Conservation (phyloP, 2,329 filamentous ascomycete genomes). For the Calonectria montana region DNA sequence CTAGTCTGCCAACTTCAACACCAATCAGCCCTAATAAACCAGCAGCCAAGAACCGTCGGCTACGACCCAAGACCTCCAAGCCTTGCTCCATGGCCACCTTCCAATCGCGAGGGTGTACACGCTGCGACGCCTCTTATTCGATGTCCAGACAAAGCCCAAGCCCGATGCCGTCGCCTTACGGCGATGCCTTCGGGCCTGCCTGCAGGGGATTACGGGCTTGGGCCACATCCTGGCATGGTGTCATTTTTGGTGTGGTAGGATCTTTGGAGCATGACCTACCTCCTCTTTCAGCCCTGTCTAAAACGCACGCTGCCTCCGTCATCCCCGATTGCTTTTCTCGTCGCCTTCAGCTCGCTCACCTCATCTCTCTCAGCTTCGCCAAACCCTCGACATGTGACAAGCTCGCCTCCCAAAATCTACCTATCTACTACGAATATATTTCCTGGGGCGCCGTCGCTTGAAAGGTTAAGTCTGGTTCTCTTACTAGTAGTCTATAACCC, state of each 20-base stretch:
- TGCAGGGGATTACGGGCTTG: slow-evolving; percentile 7
- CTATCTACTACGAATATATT: neutral
- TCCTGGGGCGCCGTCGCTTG: neutral
- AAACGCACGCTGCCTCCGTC: neutral
- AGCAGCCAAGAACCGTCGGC: neutral
- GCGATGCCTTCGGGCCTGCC: neutral
- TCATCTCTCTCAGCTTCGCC: slow-evolving; percentile 13
- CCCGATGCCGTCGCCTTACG: neutral
- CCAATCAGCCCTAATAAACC: neutral
- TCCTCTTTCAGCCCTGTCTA: neutral
- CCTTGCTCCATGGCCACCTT: neutral
- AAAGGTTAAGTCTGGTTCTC: neutral
- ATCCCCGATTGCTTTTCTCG: neutral
- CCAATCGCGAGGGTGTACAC: neutral
- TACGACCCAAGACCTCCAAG: neutral
- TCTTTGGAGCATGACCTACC: neutral
- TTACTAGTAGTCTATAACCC: neutral
- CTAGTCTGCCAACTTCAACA: neutral
- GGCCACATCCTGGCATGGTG: neutral
- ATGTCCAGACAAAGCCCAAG: neutral
- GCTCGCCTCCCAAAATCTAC: neutral
- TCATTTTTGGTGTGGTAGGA: slow-evolving; percentile 1
- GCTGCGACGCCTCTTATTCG: neutral
- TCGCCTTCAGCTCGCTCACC: slow-evolving; percentile 7
- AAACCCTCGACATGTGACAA: slow-evolving; percentile 10